These are phyloP conservation scores for Backusella liffmaniae DNA, from an alignment of 192 early-diverging fungal species.

Conservation along the genomic window DNA sequence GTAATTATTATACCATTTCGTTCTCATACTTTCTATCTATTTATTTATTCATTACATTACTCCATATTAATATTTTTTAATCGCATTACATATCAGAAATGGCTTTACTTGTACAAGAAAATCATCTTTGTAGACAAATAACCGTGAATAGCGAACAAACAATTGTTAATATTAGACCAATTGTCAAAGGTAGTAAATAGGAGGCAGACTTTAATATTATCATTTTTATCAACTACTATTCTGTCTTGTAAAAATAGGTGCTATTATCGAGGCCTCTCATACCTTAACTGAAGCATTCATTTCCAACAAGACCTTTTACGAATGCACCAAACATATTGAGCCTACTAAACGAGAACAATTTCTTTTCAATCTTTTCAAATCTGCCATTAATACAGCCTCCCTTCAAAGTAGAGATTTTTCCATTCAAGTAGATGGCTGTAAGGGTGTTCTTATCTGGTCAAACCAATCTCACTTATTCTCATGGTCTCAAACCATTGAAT, in stretches of 20 bases:
- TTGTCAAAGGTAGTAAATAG: conserved; percentile 9
- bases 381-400: conserved; percentile 14
- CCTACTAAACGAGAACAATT: conserved; percentile 8
- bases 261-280: conserved; percentile 32
- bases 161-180: background rate
- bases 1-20: background rate
- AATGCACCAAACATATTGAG: conserved; percentile 8
- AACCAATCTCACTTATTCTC: conserved; percentile 9
- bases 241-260: conserved; percentile 8
- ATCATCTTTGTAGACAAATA: conserved; percentile 13
- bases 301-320: conserved; percentile 1
- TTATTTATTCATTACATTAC: background rate
- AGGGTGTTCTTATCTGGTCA: conserved; percentile 33
- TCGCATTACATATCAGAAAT: background rate
- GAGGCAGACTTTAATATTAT: background rate
- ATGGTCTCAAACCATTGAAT: conserved; percentile 1
- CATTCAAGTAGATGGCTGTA: conserved; percentile 35
- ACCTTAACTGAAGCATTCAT: conserved; percentile 27
- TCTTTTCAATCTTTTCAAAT: conserved; percentile 22
- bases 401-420: conserved; percentile 29
- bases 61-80: background rate
- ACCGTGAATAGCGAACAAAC: background rate
- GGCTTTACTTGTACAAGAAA: conserved; percentile 4
- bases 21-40: background rate
- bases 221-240: background rate